Percentiles rank a stretch among this genome's conserved stretches.
Evolutionary conservation across 2,329 filamentous ascomycete genomes (phyloP).

Genomic region (Aspergillus ibericus): DNA sequence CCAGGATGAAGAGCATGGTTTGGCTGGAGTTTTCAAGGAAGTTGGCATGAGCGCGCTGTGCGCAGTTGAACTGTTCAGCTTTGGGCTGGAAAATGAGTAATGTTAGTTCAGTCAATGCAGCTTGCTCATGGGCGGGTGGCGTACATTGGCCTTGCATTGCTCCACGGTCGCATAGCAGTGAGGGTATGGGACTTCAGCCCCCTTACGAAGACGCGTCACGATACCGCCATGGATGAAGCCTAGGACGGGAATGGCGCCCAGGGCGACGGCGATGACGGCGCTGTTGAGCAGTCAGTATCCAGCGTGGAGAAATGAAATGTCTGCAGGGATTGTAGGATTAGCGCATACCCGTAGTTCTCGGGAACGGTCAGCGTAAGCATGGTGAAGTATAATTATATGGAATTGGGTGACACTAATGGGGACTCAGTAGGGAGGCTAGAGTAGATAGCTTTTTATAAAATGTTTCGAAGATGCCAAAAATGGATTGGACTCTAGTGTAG

Average conservation of each 20-base stretch:
- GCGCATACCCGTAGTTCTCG: constrained; percentile 50
- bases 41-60: constrained; percentile 59
- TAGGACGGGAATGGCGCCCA: constrained; percentile 56
- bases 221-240: constrained; percentile 52
- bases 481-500: neutral
- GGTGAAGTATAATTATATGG: constrained; percentile 15
- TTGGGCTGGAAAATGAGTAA: constrained; percentile 30
- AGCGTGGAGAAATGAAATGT: neutral
- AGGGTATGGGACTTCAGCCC: constrained; percentile 58
- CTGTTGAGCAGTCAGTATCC: constrained; percentile 36
- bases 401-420: neutral
- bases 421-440: neutral
- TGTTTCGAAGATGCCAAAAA: neutral
- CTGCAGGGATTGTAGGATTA: neutral
- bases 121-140: constrained; percentile 10
- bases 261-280: constrained; percentile 56
- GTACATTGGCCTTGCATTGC: constrained; percentile 52
- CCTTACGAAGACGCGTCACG: constrained; percentile 49
- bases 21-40: constrained; percentile 59
- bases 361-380: constrained; percentile 48
- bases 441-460: neutral
- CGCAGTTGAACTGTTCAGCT: constrained; percentile 53
- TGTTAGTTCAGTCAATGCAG: constrained; percentile 25
- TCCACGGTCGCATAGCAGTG: constrained; percentile 58
- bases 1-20: constrained; percentile 52